Conservation (phyloP, 345 rosid genomes). For the Aquilaria sinensis region DNA sequence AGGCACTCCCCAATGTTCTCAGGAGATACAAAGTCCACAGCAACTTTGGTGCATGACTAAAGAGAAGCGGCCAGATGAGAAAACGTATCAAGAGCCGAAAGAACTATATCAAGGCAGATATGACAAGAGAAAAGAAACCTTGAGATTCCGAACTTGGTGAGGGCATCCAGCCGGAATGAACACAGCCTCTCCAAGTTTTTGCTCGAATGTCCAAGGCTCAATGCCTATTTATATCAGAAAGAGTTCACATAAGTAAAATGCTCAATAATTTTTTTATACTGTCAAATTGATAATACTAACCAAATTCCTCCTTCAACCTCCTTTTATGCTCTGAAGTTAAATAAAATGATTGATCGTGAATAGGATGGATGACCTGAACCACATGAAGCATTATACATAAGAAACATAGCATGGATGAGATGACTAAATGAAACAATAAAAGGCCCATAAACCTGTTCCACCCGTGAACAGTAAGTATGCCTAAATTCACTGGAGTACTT, state of each 20-base stretch:
- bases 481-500: conserved; percentile 69
- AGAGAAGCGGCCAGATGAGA: conserved; percentile 7
- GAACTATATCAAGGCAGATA: not conserved
- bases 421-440: not conserved
- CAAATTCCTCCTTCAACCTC: conserved; percentile 72
- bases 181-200: conserved; percentile 80
- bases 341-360: conserved; percentile 80
- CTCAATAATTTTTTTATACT: no score
- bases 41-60: conserved; percentile 94
- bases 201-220: conserved; percentile 94
- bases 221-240: conserved; percentile 36
- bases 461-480: conserved; percentile 59
- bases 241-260: not conserved
- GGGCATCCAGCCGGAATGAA: conserved; percentile 98
- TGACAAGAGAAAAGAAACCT: conserved; percentile 31
- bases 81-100: not conserved
- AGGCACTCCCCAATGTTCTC: conserved; percentile 75
- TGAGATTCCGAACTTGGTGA: conserved; percentile 94
- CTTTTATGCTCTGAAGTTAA: conserved; percentile 61
- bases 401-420: not conserved
- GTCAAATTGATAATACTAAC: conserved; percentile 30
- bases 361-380: conserved; percentile 64
- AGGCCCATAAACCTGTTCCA: conserved; percentile 39
- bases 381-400: conserved; percentile 2
- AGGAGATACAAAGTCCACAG: conserved; percentile 88